Percentiles rank a stretch among this genome's conserved stretches.
Evolutionary conservation across 345 rosid genomes (phyloP).

Genomic region (Ceriops decandra): DNA sequence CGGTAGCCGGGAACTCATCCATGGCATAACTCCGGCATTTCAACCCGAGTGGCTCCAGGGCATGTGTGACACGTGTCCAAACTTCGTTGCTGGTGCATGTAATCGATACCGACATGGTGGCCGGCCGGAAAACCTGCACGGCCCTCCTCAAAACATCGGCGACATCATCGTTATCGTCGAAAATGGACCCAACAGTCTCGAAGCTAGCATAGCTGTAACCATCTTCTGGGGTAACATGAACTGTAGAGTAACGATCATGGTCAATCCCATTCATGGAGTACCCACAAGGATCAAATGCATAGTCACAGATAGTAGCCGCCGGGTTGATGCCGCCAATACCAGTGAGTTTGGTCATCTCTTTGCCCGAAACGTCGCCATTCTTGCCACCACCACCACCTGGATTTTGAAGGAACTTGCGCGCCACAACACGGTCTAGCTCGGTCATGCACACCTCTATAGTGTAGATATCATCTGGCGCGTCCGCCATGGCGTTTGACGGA

Average conservation of each 20-base stretch:
- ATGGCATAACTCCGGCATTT: constrained; percentile 63
- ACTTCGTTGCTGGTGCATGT: constrained; percentile 51
- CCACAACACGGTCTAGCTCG: constrained; percentile 64
- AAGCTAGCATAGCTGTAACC: constrained; percentile 95
- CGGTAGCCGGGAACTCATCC: constrained; percentile 72
- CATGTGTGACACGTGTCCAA: constrained; percentile 57
- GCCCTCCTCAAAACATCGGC: constrained; percentile 52
- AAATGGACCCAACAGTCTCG: constrained; percentile 69
- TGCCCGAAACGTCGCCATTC: constrained; percentile 56
- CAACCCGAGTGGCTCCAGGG: constrained; percentile 60
- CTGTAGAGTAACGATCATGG: constrained; percentile 82
- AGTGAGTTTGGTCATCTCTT: constrained; percentile 74
- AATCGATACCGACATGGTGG: constrained; percentile 56
- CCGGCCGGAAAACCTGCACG: constrained; percentile 74
- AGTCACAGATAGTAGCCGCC: constrained; percentile 68
- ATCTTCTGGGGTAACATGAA: constrained; percentile 95
- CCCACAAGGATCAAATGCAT: constrained; percentile 93
- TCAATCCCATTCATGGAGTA: constrained; percentile 96
- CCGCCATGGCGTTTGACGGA: not conserved
- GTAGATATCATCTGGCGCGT: constrained; percentile 24
- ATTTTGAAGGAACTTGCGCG: constrained; percentile 52
- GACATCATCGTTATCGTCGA: constrained; percentile 50
- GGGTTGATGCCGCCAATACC: constrained; percentile 63
- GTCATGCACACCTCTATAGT: constrained; percentile 95
- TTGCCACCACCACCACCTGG: constrained; percentile 39